Conservation (phyloP, 495 filamentous ascomycete species). For the Penicillium parvum region DNA sequence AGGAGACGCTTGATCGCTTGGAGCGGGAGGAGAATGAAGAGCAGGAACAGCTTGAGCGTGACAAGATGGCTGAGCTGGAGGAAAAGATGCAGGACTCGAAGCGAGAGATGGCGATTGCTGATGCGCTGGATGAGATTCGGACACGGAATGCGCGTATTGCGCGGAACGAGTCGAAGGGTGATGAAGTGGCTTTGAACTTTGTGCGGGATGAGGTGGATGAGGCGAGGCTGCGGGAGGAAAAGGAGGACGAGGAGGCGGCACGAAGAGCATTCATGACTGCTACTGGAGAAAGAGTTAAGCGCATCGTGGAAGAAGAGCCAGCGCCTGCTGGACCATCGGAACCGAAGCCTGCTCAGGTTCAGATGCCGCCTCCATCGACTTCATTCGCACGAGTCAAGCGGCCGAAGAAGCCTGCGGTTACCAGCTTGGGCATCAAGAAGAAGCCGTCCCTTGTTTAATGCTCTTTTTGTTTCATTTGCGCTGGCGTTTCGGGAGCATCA, state of each 20-base stretch:
- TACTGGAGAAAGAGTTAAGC: constrained; percentile 50
- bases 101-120: constrained; percentile 93
- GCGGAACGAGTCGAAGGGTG: constrained; percentile 56
- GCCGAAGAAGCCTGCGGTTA: constrained; percentile 73
- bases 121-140: constrained; percentile 92
- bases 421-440: constrained; percentile 85
- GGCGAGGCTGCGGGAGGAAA: constrained; percentile 59
- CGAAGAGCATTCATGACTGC: constrained; percentile 69
- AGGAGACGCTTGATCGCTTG: constrained; percentile 79
- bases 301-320: constrained; percentile 43
- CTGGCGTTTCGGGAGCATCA: constrained; percentile 10
- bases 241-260: constrained; percentile 84
- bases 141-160: constrained; percentile 84
- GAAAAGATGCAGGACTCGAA: constrained; percentile 88
- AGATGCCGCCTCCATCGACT: constrained; percentile 52
- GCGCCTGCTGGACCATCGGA: constrained; percentile 20
- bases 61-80: constrained; percentile 77
- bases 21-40: constrained; percentile 67
- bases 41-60: constrained; percentile 50
- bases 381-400: constrained; percentile 75
- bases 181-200: constrained; percentile 42
- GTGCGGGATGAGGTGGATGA: constrained; percentile 48
- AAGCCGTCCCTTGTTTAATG: constrained; percentile 54
- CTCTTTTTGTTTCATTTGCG: constrained; percentile 7
- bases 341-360: constrained; percentile 21